phyloP scores from a whole-genome alignment of 352 stramenopile genomes.

The Saprolegnia diclina region DNA sequence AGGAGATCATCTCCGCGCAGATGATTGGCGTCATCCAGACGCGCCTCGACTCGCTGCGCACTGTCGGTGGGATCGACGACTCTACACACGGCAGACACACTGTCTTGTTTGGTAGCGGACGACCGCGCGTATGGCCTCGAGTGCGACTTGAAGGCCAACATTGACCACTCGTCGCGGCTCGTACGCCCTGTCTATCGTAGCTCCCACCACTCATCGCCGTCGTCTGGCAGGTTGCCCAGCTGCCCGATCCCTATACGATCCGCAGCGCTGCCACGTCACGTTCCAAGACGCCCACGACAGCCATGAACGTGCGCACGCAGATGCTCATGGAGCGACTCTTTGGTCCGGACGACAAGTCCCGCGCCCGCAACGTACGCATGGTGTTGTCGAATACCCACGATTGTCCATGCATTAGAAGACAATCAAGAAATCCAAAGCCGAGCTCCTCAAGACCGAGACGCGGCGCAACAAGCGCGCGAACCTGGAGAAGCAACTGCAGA shows the following conservation, averaged over 20 bases:
- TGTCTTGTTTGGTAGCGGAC: slow-evolving; percentile 35
- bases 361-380: slow-evolving; percentile 35
- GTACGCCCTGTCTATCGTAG: slow-evolving; percentile 28
- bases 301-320: slow-evolving; percentile 51
- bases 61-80: slow-evolving; percentile 34
- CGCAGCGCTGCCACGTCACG: slow-evolving; percentile 35
- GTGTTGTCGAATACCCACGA: slow-evolving; percentile 2
- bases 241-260: slow-evolving; percentile 65
- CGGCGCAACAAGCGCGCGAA: slow-evolving; percentile 63
- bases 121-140: slow-evolving; percentile 65
- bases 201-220: background rate
- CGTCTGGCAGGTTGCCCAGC: slow-evolving; percentile 29
- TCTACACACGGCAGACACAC: background rate
- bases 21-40: slow-evolving; percentile 79
- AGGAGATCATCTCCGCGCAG: slow-evolving; percentile 66
- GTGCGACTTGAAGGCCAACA: slow-evolving; percentile 63
- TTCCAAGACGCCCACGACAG: slow-evolving; percentile 39
- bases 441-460: slow-evolving; percentile 68
- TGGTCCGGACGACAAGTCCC: slow-evolving; percentile 60
- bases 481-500: slow-evolving; percentile 83
- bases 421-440: slow-evolving; percentile 77
- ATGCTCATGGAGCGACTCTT: slow-evolving; percentile 74
- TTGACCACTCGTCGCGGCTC: slow-evolving; percentile 69
- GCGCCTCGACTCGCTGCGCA: slow-evolving; percentile 56
- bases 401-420: slow-evolving; percentile 38